Evolutionary conservation across 805 yeast genomes (phyloP).

Genomic region (Schizosaccharomyces lindneri): DNA sequence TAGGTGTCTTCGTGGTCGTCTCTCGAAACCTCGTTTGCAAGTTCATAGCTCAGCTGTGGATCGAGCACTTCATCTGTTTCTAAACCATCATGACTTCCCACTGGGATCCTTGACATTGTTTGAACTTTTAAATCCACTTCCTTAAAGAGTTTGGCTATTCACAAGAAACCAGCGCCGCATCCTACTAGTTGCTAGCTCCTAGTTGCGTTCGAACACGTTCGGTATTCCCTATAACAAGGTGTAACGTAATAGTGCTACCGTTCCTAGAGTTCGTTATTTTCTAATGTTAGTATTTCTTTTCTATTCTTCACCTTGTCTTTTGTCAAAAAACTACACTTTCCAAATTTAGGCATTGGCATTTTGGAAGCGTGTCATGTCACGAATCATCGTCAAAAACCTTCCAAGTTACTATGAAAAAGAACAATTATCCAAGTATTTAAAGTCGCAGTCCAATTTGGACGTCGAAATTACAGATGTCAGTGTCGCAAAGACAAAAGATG

Average conservation of each 20-base stretch:
- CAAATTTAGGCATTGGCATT: neutral
- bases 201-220: neutral
- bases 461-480: slow-evolving; percentile 61
- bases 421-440: slow-evolving; percentile 40
- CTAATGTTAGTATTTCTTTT: neutral
- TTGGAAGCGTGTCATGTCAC: slow-evolving; percentile 23
- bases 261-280: too few species aligned
- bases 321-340: neutral
- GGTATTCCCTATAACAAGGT: too few species aligned
- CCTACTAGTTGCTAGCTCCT: neutral
- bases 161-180: neutral
- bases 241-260: too few species aligned
- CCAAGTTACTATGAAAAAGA: slow-evolving; percentile 61
- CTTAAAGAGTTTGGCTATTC: neutral
- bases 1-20: neutral
- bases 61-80: neutral
- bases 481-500: slow-evolving; percentile 53
- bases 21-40: neutral
- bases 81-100: neutral
- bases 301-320: neutral
- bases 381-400: slow-evolving; percentile 74
- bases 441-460: slow-evolving; percentile 10
- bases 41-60: neutral
- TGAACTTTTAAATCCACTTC: neutral
- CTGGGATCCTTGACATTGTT: neutral